Base-by-base conservation (phyloP, 768 basidiomycete genomes). In the Daedaleopsis nitida region DNA sequence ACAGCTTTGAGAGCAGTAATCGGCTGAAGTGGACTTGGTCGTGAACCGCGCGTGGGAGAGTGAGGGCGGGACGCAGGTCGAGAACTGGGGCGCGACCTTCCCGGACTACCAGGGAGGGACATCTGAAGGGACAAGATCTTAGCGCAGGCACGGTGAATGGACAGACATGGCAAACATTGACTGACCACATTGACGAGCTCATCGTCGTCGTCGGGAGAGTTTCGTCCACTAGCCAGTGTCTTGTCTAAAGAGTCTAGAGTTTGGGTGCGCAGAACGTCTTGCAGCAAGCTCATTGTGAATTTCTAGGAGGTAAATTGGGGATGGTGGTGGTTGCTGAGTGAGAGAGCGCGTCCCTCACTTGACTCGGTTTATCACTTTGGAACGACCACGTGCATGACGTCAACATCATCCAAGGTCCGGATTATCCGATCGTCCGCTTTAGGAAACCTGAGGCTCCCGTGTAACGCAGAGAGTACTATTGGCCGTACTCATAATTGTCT, bases 41-140 rank as follows among this genome's bases (percentile, higher is more conserved):
- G 81, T 37, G 23, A 43, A 23, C 55, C 57, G 39, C 59, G 57
- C 13, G 60, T 64, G 21, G 54, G 63, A 6, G 55, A 59, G 44
- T 58, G 60, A 4, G 57, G 38, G 8, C 58, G 59, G 23, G 80
- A 75, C 14, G 85, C 83, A 5, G 76, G 73, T 32, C 73, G 66
- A 3, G 86, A 87, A 1, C 81, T 73, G 0, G 87, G 84, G 19
- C 88, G 79, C 1, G 74, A 76, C 52, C 81, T 75, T 47, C 83
- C 75, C 2, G 89, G 90, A 5, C 88, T 88, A 10, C 84, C 87
- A 13, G 89, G 87, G 0, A 83, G 66, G 14, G 90, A 91, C 16
- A 86, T 80, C 89, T 91, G 64, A 27, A 35, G 53, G 47, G 34
- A 54, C 65, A 44, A 52, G 27, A 11, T 6, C 6, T n/a, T 21